phyloP scores from a whole-genome alignment of 108 stramenopile genomes.

The Pelagomonas calceolata region DNA sequence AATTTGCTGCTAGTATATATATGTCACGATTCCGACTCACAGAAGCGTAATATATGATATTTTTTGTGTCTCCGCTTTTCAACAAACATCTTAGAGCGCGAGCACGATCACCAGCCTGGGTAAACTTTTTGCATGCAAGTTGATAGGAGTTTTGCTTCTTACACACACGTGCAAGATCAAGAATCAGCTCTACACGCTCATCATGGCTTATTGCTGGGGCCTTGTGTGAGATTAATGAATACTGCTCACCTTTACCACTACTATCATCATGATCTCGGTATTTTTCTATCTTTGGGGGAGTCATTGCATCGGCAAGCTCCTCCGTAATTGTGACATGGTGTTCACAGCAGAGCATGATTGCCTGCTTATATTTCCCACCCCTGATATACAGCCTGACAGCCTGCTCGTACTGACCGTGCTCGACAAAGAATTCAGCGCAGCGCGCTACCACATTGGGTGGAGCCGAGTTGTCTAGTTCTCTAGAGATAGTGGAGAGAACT shows the following conservation, averaged over 20 bases:
- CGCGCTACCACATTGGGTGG: conserved; percentile 16
- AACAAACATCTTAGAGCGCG: conserved; percentile 56
- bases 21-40: conserved; percentile 42
- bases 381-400: conserved; percentile 39
- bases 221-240: no score
- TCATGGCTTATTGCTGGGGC: conserved; percentile 7
- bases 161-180: conserved; percentile 34
- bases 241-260: no score
- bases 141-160: conserved; percentile 44
- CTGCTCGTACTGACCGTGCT: conserved; percentile 43
- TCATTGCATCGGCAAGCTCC: conserved; percentile 43
- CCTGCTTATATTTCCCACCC: conserved; percentile 21
- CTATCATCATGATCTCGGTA: background rate
- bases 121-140: conserved; percentile 60
- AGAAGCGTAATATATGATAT: conserved; percentile 51
- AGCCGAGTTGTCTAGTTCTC: conserved; percentile 21
- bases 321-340: conserved; percentile 38
- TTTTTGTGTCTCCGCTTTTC: conserved; percentile 50
- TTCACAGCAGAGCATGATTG: conserved; percentile 39
- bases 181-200: conserved; percentile 20
- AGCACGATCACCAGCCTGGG: conserved; percentile 52
- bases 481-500: conserved; percentile 32
- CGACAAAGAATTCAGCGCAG: conserved; percentile 50
- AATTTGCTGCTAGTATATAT: conserved; percentile 59
- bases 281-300: conserved; percentile 16